These are phyloP conservation scores for Sphagnum contortum DNA, from an alignment of 225 moss, liverwort and hornwort genomes.

Conservation along the genomic window DNA sequence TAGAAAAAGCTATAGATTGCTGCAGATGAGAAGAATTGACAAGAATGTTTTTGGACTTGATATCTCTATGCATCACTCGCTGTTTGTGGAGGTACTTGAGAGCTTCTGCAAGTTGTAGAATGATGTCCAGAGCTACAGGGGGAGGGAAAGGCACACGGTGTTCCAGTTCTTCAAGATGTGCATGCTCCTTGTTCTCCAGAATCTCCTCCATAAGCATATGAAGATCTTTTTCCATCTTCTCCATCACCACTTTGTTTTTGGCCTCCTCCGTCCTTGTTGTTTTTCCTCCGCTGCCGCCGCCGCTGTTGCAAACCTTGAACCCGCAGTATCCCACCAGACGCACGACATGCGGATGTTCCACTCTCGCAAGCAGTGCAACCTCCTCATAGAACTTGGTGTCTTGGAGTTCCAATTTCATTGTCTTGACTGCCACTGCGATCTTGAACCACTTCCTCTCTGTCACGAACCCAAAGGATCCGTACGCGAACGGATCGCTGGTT, in stretches of 20 bases:
- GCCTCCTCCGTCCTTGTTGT: too few species aligned
- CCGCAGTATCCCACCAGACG: not conserved
- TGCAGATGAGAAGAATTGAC: not conserved
- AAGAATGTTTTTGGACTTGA: not conserved
- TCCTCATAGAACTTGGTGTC: not conserved
- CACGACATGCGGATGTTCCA: not conserved
- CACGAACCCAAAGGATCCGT: too few species aligned
- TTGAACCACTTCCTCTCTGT: not conserved
- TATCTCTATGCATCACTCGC: not conserved
- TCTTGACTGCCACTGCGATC: not conserved
- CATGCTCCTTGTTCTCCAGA: too few species aligned
- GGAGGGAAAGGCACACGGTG: not conserved
- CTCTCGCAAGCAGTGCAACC: not conserved
- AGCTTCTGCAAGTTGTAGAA: not conserved
- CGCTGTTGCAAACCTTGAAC: too few species aligned
- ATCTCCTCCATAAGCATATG: too few species aligned
- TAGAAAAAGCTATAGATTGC: not conserved
- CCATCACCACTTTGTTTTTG: not conserved
- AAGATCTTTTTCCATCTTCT: not conserved
- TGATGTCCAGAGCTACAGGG: not conserved
- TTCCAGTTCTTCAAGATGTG: not conserved
- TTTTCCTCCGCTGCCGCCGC: not conserved
- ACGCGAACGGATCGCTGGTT: too few species aligned
- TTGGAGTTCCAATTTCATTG: not conserved
- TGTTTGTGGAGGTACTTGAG: not conserved